These are phyloP conservation scores for Fusarium redolens DNA, from an alignment of 2,329 filamentous ascomycete genomes.

Conservation along the genomic window DNA sequence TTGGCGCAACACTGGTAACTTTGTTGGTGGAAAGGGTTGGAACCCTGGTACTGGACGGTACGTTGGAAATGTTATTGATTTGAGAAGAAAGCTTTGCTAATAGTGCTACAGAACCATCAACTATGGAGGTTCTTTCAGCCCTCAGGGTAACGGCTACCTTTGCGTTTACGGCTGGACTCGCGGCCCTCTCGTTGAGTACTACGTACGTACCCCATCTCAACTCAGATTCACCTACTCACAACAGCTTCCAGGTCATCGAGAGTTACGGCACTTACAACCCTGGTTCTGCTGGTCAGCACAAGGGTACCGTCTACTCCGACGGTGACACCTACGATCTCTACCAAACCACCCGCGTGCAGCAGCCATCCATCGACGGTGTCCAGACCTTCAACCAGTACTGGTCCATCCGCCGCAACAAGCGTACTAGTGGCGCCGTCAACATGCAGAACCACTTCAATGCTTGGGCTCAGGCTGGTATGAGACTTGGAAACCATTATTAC, in stretches of 20 bases:
- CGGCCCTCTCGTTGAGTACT: constrained; percentile 18
- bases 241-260: background rate
- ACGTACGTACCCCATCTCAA: background rate
- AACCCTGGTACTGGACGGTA: constrained; percentile 23
- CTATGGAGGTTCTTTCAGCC: constrained; percentile 14
- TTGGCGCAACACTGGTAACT: constrained; percentile 24
- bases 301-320: constrained; percentile 16
- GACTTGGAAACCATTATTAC: constrained; percentile 19
- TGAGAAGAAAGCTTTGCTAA: background rate
- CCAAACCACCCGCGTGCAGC: background rate
- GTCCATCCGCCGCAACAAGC: constrained; percentile 21
- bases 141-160: constrained; percentile 19
- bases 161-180: constrained; percentile 18
- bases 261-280: constrained; percentile 12
- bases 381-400: constrained; percentile 28
- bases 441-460: constrained; percentile 24
- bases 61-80: accelerated
- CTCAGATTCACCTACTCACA: accelerated
- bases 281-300: background rate
- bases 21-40: constrained; percentile 22
- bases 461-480: constrained; percentile 8
- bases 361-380: background rate
- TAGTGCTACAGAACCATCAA: background rate
- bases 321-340: constrained; percentile 20
- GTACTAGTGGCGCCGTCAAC: constrained; percentile 5